phyloP scores from a whole-genome alignment of 352 stramenopile genomes.

The Peronosclerospora sorghi region DNA sequence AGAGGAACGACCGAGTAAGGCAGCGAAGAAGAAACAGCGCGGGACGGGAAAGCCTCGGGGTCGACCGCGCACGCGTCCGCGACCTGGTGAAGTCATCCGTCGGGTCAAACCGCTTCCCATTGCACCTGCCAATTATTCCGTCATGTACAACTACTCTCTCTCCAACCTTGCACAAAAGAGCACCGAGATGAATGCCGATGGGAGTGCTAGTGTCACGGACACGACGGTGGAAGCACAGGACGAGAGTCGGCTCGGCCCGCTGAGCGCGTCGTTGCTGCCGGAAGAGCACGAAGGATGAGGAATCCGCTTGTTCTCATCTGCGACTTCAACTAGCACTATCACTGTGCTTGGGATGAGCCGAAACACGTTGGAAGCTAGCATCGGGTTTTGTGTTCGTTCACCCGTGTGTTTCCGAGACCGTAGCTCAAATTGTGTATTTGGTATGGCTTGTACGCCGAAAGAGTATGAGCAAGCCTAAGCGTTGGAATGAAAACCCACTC shows the following conservation, averaged over 20 bases:
- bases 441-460: slow-evolving; percentile 11
- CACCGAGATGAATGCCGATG: slow-evolving; percentile 30
- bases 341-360: too few species aligned
- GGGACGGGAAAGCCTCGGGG: slow-evolving; percentile 61
- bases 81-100: slow-evolving; percentile 64
- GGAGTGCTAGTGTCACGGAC: slow-evolving; percentile 7
- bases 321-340: too few species aligned
- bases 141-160: slow-evolving; percentile 68
- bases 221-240: slow-evolving; percentile 7
- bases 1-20: slow-evolving; percentile 25
- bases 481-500: slow-evolving; percentile 4
- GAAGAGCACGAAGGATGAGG: slow-evolving; percentile 43
- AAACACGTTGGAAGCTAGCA: too few species aligned
- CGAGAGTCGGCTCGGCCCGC: slow-evolving; percentile 30
- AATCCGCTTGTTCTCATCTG: too few species aligned
- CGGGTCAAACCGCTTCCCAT: slow-evolving; percentile 59
- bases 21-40: slow-evolving; percentile 66
- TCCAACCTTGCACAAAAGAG: slow-evolving; percentile 42
- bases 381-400: too few species aligned
- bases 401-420: too few species aligned
- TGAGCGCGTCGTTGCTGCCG: slow-evolving; percentile 36
- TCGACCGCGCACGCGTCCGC: slow-evolving; percentile 55
- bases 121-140: slow-evolving; percentile 59
- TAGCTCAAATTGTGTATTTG: too few species aligned
- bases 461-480: too few species aligned